phyloP scores from a whole-genome alignment of 2,329 filamentous ascomycete genomes.

The Epichloe brachyelytri region DNA sequence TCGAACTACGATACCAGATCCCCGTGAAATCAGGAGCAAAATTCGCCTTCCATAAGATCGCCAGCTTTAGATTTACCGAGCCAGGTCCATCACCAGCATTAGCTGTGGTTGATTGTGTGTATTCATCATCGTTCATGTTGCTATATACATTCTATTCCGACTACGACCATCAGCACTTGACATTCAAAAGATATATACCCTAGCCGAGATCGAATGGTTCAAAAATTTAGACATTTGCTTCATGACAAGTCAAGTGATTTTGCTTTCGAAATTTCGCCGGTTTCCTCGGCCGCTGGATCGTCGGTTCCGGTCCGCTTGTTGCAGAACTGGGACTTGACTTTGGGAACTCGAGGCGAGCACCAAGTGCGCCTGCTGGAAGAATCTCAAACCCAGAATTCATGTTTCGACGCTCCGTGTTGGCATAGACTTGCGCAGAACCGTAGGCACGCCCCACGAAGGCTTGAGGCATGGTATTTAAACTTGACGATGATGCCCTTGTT shows the following conservation, averaged over 20 bases:
- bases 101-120: too few species aligned
- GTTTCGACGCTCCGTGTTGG: conserved; percentile 3
- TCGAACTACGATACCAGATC: conserved; percentile 1
- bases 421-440: conserved; percentile 7
- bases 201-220: neutral
- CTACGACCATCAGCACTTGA: neutral
- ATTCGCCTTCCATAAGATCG: too few species aligned
- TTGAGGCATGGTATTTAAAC: neutral
- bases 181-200: conserved; percentile 1
- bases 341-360: conserved; percentile 4
- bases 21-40: too few species aligned
- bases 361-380: conserved; percentile 6
- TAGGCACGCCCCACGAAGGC: neutral
- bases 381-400: conserved; percentile 7
- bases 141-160: neutral
- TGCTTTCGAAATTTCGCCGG: neutral
- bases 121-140: neutral
- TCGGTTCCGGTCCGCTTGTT: neutral
- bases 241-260: neutral
- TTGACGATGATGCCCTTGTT: neutral
- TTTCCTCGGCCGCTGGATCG: neutral
- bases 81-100: too few species aligned
- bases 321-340: neutral
- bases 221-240: neutral
- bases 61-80: too few species aligned